Evolutionary conservation across 345 rosid species (phyloP), one percentile per base, ranked within the genome.

Genomic region (Eucalyptus regnans): DNA sequence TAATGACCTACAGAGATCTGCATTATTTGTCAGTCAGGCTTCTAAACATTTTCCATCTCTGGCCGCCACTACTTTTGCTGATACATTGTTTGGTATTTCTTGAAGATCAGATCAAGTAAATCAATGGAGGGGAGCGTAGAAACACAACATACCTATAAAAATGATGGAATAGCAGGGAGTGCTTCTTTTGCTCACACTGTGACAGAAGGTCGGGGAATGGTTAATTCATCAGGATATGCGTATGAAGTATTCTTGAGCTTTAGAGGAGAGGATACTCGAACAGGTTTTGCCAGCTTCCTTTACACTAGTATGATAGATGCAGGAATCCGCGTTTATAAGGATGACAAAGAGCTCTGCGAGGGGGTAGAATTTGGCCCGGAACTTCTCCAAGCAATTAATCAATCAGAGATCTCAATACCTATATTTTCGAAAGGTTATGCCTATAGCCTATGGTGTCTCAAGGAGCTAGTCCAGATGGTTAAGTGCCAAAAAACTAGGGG

Each of bases 271-370:
- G 68, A 62, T 29, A 62, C 68, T 10, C 68, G 68, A 50, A 50
- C 14, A 50, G 12, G 16, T 4, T 12, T 11, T 29, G 29, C 68
- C 17, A 8, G 6, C 68, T 29, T 29, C 68, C 31, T 62, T 62
- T 64, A 64, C 71, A 64, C 71, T 15, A 64, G 37, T 29, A 31
- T 64, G 2, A 6, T 3, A 13, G 18, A 12, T 29, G 37, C 18
- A 0, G 71, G 71, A 29, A 64, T 64, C 71, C 71, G 71, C 16
- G 2, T 33, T 0, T 64, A 12, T 29, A 64, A 64, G 37, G 71
- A 64, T 8, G 71, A 64, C 8, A 0, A 64, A 64, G 18, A 7
- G 3, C 71, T 64, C 1, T 1, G 9, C 37, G 0, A 6, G 2
- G 71, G 71, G 71, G 71, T 3, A 29, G 1, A 64, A 1, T n/a